These are phyloP conservation scores for Cordyceps cateniannulata DNA, from an alignment of 2,329 filamentous ascomycete species.

Conservation along the genomic window DNA sequence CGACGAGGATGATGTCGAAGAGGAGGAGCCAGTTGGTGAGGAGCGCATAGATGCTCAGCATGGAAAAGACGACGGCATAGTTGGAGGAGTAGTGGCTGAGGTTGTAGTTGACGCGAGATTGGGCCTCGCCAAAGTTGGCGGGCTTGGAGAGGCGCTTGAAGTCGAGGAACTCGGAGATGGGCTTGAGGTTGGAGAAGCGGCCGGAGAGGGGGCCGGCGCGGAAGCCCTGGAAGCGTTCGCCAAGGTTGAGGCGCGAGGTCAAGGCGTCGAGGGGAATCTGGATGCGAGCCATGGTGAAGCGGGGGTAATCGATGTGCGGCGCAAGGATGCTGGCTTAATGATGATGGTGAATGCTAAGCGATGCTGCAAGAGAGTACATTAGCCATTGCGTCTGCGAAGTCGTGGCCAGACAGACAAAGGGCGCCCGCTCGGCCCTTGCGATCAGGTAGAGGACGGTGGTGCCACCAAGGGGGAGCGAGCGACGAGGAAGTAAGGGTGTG, in stretches of 20 bases:
- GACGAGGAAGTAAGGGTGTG: background rate
- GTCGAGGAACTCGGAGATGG: constrained; percentile 90
- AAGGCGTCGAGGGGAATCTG: constrained; percentile 88
- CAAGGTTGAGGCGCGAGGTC: constrained; percentile 82
- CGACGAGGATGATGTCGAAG: constrained; percentile 86
- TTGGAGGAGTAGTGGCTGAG: constrained; percentile 96
- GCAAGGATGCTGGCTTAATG: constrained; percentile 4
- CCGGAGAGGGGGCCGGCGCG: constrained; percentile 70
- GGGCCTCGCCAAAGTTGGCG: constrained; percentile 80
- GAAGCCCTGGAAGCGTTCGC: constrained; percentile 77
- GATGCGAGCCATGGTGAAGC: constrained; percentile 66
- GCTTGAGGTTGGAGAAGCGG: constrained; percentile 87
- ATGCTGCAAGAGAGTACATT: background rate
- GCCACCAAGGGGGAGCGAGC: background rate
- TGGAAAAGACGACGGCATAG: constrained; percentile 87
- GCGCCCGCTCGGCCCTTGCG: constrained; percentile 1
- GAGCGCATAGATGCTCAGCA: constrained; percentile 93
- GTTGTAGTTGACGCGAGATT: constrained; percentile 95
- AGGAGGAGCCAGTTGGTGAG: constrained; percentile 81
- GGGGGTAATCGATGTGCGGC: background rate
- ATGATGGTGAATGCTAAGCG: background rate
- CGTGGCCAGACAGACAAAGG: background rate
- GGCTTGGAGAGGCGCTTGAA: constrained; percentile 95
- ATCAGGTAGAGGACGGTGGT: background rate
- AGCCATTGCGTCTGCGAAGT: constrained; percentile 1